phyloP scores from a whole-genome alignment of 1,139 yeast species.

The Protomyces lactucae-debilis region DNA sequence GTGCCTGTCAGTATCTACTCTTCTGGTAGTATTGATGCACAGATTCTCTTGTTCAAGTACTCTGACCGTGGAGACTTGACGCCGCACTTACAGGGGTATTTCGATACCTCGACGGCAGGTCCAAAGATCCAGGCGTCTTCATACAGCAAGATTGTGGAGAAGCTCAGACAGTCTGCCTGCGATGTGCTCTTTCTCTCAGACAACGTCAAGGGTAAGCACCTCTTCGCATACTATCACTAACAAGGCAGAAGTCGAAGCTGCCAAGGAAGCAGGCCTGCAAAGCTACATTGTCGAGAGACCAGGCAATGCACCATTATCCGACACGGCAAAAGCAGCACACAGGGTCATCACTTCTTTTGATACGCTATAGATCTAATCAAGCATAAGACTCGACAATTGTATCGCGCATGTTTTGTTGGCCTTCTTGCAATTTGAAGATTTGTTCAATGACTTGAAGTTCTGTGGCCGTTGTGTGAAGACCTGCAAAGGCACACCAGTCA shows the following conservation, averaged over 20 bases:
- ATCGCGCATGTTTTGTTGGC: constrained; percentile 73
- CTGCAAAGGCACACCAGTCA: constrained; percentile 97
- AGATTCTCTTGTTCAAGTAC: constrained; percentile 65
- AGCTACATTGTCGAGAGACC: constrained; percentile 62
- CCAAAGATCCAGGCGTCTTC: constrained; percentile 56
- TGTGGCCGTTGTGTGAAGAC: constrained; percentile 97
- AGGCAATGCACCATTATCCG: constrained; percentile 55
- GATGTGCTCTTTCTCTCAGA: constrained; percentile 70
- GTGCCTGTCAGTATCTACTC: constrained; percentile 66
- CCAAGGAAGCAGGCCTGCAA: constrained; percentile 58
- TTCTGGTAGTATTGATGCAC: constrained; percentile 88
- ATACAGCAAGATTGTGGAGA: constrained; percentile 54
- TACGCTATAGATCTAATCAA: constrained; percentile 23
- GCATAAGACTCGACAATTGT: constrained; percentile 81
- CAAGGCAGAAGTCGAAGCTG: constrained; percentile 52
- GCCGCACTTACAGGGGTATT: constrained; percentile 57
- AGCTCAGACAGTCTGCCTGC: constrained; percentile 40
- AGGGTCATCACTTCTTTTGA: constrained; percentile 28
- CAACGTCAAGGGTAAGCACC: constrained; percentile 35
- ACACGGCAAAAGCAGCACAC: constrained; percentile 28
- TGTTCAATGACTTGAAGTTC: constrained; percentile 95
- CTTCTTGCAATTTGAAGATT: constrained; percentile 82
- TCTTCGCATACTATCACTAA: constrained; percentile 4
- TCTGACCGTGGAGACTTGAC: constrained; percentile 51
- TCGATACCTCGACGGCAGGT: constrained; percentile 73